phyloP scores from a whole-genome alignment of 1,284 basidiomycete species.

The Cystobasidium slooffiae region DNA sequence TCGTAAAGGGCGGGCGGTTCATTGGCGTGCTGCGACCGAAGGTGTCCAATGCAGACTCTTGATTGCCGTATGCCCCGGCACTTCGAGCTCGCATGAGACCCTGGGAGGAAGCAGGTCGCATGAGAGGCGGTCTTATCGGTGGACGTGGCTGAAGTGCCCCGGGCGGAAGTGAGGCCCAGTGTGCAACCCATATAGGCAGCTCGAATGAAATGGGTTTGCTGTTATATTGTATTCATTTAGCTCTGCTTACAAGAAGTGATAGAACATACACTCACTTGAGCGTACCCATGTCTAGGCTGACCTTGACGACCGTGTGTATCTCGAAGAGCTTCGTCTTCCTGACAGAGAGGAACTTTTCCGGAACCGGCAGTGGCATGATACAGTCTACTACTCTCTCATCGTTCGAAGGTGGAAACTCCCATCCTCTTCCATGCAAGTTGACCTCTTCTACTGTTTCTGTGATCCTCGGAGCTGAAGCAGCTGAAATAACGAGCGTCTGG shows the following conservation, averaged over 20 bases:
- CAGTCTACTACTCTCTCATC: constrained; percentile 41
- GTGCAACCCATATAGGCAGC: constrained; percentile 52
- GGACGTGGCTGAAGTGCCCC: constrained; percentile 42
- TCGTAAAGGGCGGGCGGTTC: constrained; percentile 1
- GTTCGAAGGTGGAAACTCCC: constrained; percentile 49
- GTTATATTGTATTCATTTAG: neutral
- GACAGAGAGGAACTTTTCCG: constrained; percentile 48
- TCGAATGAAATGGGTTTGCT: constrained; percentile 52
- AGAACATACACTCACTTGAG: constrained; percentile 47
- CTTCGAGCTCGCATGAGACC: constrained; percentile 9
- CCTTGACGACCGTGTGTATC: constrained; percentile 48
- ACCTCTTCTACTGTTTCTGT: constrained; percentile 46
- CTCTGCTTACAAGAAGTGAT: neutral
- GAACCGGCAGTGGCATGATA: constrained; percentile 42
- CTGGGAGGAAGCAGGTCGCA: constrained; percentile 18
- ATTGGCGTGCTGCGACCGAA: constrained; percentile 2
- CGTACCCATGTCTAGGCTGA: constrained; percentile 51
- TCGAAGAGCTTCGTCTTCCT: constrained; percentile 52
- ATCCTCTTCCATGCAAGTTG: constrained; percentile 48
- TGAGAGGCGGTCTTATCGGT: constrained; percentile 2
- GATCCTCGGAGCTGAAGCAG: constrained; percentile 36
- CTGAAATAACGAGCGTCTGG: constrained; percentile 27
- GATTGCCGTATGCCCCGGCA: neutral
- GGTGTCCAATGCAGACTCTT: neutral
- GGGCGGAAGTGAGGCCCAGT: constrained; percentile 51